Base-by-base conservation (phyloP, 1,139 yeast species). In the Kodamaea derodonti region DNA sequence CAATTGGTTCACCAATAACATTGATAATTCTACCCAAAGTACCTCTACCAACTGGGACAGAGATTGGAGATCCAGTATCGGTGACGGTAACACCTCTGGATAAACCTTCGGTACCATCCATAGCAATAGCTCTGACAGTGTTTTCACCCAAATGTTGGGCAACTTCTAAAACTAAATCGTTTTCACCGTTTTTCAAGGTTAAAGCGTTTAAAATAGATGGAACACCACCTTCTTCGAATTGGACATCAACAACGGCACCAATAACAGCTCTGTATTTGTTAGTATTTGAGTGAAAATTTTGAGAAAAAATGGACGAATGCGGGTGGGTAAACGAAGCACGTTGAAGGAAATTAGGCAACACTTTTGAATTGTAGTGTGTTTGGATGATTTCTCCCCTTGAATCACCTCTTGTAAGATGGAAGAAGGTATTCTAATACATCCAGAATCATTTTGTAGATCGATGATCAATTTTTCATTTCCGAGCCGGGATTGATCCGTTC, bases 81-180 rank as follows among this genome's bases (percentile, higher is more conserved):
- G 65, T 56, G 60, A 92, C 98, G 43, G 75, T 45, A 62, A 86
- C 84, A 70, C 98, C 98, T 82, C 98, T 92, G 60, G 88, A 96
- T 63, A 92, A 84, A 87, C 98, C 98, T 72, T 92, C 97, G 58
- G 98, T 92, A 85, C 97, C 98, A 73, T 92, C 98, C 98, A 92
- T 92, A 66, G 98, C 97, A 85, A 92, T 92, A 65, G 98, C 85
- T 82, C 98, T 90, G 69, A 92, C 97, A 59, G 97, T 85, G 86
- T 88, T 88, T 78, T 92, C 98, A 79, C 98, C 98, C 73, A 92
- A 81, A 73, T 92, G 98, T 78, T 92, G 98, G 61, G 98, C 94
- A 58, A 92, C 98, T 77, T 92, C 98, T 60, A 92, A 83, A 51
- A 92, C 92, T 64, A 92, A 82, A 58, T 72, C 72, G 57, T 73